These are phyloP conservation scores for Penicilliopsis zonata DNA, from an alignment of 495 filamentous ascomycete genomes.

Conservation along the genomic window DNA sequence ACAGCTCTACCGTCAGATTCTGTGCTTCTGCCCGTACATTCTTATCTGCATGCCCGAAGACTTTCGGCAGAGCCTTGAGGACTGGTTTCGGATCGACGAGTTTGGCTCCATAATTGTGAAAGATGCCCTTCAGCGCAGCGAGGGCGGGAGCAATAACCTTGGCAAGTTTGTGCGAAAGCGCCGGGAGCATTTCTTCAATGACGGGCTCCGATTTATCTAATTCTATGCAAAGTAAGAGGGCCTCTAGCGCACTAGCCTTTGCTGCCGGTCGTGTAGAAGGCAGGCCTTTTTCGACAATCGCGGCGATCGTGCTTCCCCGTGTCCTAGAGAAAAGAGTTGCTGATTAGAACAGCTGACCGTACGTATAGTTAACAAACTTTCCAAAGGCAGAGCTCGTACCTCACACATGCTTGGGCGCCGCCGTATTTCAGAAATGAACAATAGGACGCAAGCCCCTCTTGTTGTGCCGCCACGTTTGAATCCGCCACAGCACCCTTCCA, in stretches of 20 bases:
- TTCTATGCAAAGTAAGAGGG: constrained; percentile 79
- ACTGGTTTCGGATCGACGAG: constrained; percentile 92
- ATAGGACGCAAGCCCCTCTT: constrained; percentile 77
- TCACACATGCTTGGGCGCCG: constrained; percentile 63
- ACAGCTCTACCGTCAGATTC: constrained; percentile 84
- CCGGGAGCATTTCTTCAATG: constrained; percentile 81
- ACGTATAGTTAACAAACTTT: too few species aligned
- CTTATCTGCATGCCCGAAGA: constrained; percentile 94
- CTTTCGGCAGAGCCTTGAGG: constrained; percentile 82
- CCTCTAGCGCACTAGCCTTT: constrained; percentile 79
- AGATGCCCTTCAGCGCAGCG: constrained; percentile 67
- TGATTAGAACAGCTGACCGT: too few species aligned
- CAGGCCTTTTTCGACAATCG: constrained; percentile 87
- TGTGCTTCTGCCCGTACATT: constrained; percentile 94
- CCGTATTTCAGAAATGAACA: constrained; percentile 87
- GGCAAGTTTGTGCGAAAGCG: constrained; percentile 80
- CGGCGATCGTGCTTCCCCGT: constrained; percentile 55
- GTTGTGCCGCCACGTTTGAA: constrained; percentile 95
- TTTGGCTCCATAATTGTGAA: constrained; percentile 89
- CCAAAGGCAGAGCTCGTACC: constrained; percentile 32
- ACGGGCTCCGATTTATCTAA: constrained; percentile 76
- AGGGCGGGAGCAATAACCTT: constrained; percentile 86
- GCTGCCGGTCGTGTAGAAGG: constrained; percentile 75
- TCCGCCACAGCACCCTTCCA: constrained; percentile 92
- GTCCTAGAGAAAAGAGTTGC: constrained; percentile 44